phyloP scores from a whole-genome alignment of 345 rosid genomes.

The Gossypium raimondii region DNA sequence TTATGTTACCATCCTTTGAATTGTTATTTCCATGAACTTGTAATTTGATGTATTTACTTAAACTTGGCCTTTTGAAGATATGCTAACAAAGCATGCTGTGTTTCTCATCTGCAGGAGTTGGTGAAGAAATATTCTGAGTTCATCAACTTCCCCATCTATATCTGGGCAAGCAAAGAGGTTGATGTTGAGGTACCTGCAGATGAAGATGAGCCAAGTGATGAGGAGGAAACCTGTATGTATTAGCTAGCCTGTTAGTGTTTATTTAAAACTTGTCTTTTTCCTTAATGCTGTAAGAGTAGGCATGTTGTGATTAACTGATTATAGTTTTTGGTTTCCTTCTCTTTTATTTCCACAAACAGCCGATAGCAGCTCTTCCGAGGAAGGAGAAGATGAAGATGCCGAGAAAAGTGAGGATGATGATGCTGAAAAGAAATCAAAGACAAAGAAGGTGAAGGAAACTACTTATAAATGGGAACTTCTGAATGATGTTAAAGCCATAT shows the following conservation, averaged over 20 bases:
- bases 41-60: conserved; percentile 1
- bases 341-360: conserved; percentile 29
- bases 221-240: conserved; percentile 63
- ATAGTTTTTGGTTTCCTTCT: conserved; percentile 10
- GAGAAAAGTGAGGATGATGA: conserved; percentile 70
- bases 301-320: not conserved
- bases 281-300: not conserved
- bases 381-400: conserved; percentile 53
- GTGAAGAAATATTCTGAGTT: conserved; percentile 96
- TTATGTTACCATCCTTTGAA: not conserved
- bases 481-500: conserved; percentile 95
- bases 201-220: conserved; percentile 80
- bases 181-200: conserved; percentile 88
- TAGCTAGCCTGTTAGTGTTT: not conserved
- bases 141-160: conserved; percentile 84
- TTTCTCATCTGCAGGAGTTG: conserved; percentile 54
- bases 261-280: not conserved
- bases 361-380: conserved; percentile 58
- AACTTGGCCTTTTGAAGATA: not conserved
- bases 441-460: conserved; percentile 79
- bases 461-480: conserved; percentile 81
- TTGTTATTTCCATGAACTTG: not conserved
- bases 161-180: conserved; percentile 93
- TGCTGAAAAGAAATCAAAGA: conserved; percentile 65
- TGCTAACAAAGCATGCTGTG: not conserved